Evolutionary conservation across 2,329 filamentous ascomycete species (phyloP), one percentile per base, ranked within the genome.

Genomic region (Sclerotinia glacialis): DNA sequence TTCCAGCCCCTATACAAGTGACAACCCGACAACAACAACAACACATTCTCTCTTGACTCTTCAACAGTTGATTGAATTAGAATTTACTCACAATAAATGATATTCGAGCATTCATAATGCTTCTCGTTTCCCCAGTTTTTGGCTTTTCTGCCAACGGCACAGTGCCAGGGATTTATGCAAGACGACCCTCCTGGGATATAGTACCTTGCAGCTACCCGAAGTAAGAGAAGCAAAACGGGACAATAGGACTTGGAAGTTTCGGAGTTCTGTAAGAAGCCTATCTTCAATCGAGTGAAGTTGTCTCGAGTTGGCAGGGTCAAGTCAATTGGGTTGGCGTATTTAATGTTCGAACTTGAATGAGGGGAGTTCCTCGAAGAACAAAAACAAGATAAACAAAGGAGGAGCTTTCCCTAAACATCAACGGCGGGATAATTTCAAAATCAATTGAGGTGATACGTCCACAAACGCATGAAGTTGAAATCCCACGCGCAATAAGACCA

Each of bases 21-120:
- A 56, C 52, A 37, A 50, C 53, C 46, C 46, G 53, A 59, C 55
- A 52, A 60, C 9, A 42, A 50, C 34, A 65, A 60, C 53, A 55
- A 44, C 44, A 53, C 53, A 47, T 14, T 40, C 40, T 23, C 26
- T 61, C 14, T 18, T 52, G 37, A 31, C 46, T 53, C 61, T 42
- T 42, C 44, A 44, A 42, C 12, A 7, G 11, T 8, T 28, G 46
- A 61, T 37, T 54, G 40, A 46, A 53, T 26, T 37, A 21, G 46
- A 53, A 18, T 53, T 12, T 28, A 79, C 82, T 79, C 78, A 85
- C 84, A 75, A 86, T 79, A 71, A 86, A 85, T 40, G 82, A 83
- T 72, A 86, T 82, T 75, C 85, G 83, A 67, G 83, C 83, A 72
- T 83, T 85, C 83, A 86, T 86, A 70, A 68, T 80, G 74, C 60